A percentile compares a stretch with the other conserved stretches of the same genome.
These are phyloP conservation scores for Paecilomyces formosus DNA, from an alignment of 2,329 filamentous ascomycete genomes.

Conservation along the genomic window DNA sequence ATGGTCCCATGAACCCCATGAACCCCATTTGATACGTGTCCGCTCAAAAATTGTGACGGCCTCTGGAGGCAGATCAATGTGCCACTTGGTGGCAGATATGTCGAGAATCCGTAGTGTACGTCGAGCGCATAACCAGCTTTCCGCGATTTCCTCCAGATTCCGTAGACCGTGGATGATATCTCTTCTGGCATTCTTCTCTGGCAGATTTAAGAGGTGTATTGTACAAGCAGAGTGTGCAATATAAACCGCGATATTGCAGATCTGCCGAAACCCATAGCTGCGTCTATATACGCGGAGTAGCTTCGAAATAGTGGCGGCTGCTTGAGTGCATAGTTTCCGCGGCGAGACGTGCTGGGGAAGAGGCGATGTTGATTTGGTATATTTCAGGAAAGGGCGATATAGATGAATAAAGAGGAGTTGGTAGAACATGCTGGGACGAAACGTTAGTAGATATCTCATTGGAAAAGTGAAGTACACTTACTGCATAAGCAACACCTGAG, in stretches of 20 bases:
- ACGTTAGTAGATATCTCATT: slow-evolving; percentile 19
- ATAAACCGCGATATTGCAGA: slow-evolving; percentile 94
- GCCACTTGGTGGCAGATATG: slow-evolving; percentile 82
- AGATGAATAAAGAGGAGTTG: slow-evolving; percentile 92
- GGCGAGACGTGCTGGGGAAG: slow-evolving; percentile 83
- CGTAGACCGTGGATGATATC: slow-evolving; percentile 88
- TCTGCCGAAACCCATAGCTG: slow-evolving; percentile 81
- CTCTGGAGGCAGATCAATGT: slow-evolving; percentile 77
- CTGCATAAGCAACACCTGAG: slow-evolving; percentile 79
- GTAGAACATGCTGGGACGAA: slow-evolving; percentile 75
- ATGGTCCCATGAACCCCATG: slow-evolving; percentile 48
- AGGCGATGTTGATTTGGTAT: slow-evolving; percentile 71
- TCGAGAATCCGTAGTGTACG: slow-evolving; percentile 79
- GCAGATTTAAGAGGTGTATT: slow-evolving; percentile 86
- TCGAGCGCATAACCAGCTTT: slow-evolving; percentile 86
- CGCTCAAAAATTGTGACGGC: slow-evolving; percentile 67
- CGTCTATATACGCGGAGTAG: slow-evolving; percentile 92
- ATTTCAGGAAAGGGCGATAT: slow-evolving; percentile 91
- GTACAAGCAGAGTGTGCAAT: slow-evolving; percentile 92
- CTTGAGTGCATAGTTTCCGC: slow-evolving; percentile 81
- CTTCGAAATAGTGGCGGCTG: slow-evolving; percentile 84
- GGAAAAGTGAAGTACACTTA: slow-evolving; percentile 43
- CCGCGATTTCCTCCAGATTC: slow-evolving; percentile 89
- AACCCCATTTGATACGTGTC: slow-evolving; percentile 72
- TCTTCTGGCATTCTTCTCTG: slow-evolving; percentile 80